These are phyloP conservation scores for Fusarium brevicatenulatum DNA, from an alignment of 2,329 filamentous ascomycete species.

Conservation along the genomic window DNA sequence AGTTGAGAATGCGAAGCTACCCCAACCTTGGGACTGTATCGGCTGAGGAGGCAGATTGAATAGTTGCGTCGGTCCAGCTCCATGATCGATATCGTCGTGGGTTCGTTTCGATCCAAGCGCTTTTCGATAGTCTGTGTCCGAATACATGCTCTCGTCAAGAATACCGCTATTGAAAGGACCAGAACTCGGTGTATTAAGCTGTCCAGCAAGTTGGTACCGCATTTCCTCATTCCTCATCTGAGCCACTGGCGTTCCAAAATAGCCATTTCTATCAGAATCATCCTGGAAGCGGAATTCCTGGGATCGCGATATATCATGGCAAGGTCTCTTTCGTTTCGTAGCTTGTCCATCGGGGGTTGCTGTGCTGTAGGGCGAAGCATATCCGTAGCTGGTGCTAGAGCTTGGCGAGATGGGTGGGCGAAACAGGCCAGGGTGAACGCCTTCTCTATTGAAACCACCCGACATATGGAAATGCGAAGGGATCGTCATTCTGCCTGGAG, in stretches of 20 bases:
- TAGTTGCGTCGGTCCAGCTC: constrained; percentile 47
- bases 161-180: constrained; percentile 46
- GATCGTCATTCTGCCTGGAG: constrained; percentile 41
- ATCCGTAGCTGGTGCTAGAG: constrained; percentile 54
- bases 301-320: constrained; percentile 45
- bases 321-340: constrained; percentile 59
- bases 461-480: constrained; percentile 51
- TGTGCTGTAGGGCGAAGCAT: constrained; percentile 35
- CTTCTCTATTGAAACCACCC: constrained; percentile 49
- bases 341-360: constrained; percentile 37
- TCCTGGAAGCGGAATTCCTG: constrained; percentile 37
- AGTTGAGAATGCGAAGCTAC: constrained; percentile 67
- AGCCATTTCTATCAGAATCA: constrained; percentile 32
- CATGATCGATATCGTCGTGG: constrained; percentile 51
- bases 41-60: constrained; percentile 47
- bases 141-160: constrained; percentile 66
- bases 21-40: constrained; percentile 59
- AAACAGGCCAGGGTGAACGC: constrained; percentile 59
- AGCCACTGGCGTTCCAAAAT: constrained; percentile 37
- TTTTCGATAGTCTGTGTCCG: constrained; percentile 65
- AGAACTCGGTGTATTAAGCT: constrained; percentile 61
- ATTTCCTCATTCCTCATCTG: constrained; percentile 28
- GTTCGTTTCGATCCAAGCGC: constrained; percentile 60
- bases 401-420: constrained; percentile 57
- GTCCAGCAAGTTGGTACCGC: constrained; percentile 63